A percentile compares a stretch with the other conserved stretches of the same genome.
Evolutionary conservation across 1,284 basidiomycete genomes (phyloP).

Genomic region (Ganoderma multipileum): DNA sequence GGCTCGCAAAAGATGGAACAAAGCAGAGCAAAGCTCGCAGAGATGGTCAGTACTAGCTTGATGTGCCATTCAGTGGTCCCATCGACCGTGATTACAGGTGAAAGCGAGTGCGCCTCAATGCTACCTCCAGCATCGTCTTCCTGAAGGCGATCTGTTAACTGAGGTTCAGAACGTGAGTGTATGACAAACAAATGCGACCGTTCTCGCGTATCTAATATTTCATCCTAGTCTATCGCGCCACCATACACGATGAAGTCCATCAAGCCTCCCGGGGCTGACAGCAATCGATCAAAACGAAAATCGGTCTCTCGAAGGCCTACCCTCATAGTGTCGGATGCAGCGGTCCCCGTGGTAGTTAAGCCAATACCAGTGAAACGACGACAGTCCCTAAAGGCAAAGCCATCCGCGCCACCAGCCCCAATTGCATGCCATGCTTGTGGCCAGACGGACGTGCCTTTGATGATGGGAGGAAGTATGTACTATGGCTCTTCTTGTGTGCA

Average conservation of each 20-base stretch:
- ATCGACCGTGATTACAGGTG: slow-evolving; percentile 24
- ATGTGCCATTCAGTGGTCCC: neutral
- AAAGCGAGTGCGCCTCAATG: slow-evolving; percentile 49
- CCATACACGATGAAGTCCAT: slow-evolving; percentile 62
- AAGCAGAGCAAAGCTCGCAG: slow-evolving; percentile 48
- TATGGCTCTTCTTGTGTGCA: neutral
- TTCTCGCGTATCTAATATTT: neutral
- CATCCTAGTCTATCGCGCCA: slow-evolving; percentile 50
- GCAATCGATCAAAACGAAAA: slow-evolving; percentile 35
- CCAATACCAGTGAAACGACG: slow-evolving; percentile 32
- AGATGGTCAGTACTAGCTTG: slow-evolving; percentile 45
- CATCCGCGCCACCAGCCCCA: slow-evolving; percentile 33
- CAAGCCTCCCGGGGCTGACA: slow-evolving; percentile 44
- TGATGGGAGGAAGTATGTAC: slow-evolving; percentile 70
- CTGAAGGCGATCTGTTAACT: slow-evolving; percentile 58
- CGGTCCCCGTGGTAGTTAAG: slow-evolving; percentile 8
- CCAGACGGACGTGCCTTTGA: slow-evolving; percentile 71
- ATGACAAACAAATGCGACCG: neutral
- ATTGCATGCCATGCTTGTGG: slow-evolving; percentile 68
- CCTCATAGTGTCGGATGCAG: slow-evolving; percentile 4
- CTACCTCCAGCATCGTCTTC: slow-evolving; percentile 64
- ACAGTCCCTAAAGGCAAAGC: slow-evolving; percentile 32
- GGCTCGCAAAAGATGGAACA: slow-evolving; percentile 52
- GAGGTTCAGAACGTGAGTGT: slow-evolving; percentile 62
- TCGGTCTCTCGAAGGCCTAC: slow-evolving; percentile 36